Evolutionary conservation across 2,329 filamentous ascomycete genomes (phyloP).

Genomic region (Trichoderma oligosporum): DNA sequence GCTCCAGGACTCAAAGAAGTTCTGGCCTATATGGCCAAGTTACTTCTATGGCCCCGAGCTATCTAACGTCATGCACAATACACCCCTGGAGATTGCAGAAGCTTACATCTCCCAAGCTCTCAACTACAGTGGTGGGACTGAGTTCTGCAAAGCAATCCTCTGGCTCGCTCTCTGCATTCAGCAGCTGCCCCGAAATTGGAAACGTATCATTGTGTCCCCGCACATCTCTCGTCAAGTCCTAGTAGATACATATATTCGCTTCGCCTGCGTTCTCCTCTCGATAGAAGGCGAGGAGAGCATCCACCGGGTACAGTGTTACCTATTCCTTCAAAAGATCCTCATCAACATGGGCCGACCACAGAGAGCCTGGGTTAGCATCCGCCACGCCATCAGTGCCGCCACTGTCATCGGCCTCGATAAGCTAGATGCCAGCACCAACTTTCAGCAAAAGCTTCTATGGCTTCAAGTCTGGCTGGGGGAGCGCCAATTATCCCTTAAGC

Average conservation of each 20-base stretch:
- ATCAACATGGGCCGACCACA: constrained; percentile 53
- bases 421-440: constrained; percentile 27
- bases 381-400: constrained; percentile 49
- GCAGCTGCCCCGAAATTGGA: constrained; percentile 33
- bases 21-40: constrained; percentile 28
- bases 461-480: constrained; percentile 41
- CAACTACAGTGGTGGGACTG: constrained; percentile 30
- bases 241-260: constrained; percentile 43
- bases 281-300: constrained; percentile 49
- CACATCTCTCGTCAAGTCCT: constrained; percentile 39
- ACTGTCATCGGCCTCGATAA: constrained; percentile 49
- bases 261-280: constrained; percentile 44
- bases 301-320: constrained; percentile 50
- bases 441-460: constrained; percentile 38
- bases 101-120: constrained; percentile 37
- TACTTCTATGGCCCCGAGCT: constrained; percentile 18
- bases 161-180: constrained; percentile 42
- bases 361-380: constrained; percentile 49
- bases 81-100: constrained; percentile 18
- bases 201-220: constrained; percentile 32
- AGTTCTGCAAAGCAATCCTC: constrained; percentile 40
- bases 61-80: constrained; percentile 13
- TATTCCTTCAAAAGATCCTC: constrained; percentile 50
- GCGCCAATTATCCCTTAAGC: constrained; percentile 48
- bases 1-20: constrained; percentile 24